phyloP scores from a whole-genome alignment of 176 grass and related monocot genomes.

The Phoenix roebelenii region DNA sequence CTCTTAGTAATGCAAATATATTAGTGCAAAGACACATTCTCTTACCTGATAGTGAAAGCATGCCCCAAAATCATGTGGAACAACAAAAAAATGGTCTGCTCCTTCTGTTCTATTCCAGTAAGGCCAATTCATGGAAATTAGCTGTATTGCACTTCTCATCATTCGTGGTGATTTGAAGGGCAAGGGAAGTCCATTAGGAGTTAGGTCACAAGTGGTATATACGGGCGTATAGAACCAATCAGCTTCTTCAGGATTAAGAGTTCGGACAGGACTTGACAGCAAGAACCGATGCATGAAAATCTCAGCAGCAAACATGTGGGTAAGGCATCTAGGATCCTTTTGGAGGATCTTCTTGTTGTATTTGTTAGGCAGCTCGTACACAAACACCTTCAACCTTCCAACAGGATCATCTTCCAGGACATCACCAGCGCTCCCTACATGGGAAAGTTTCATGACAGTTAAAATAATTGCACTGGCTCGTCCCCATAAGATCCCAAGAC shows the following conservation, averaged over 20 bases:
- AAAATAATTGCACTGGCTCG: too few species aligned
- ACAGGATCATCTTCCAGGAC: constrained; percentile 68
- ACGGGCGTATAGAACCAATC: constrained; percentile 71
- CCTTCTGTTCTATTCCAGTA: constrained; percentile 62
- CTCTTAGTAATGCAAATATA: too few species aligned
- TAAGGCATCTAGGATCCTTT: constrained; percentile 59
- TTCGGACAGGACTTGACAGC: constrained; percentile 38
- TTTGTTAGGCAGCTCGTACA: constrained; percentile 55
- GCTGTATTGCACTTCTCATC: constrained; percentile 58
- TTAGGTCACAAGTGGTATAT: constrained; percentile 57
- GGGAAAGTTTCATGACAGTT: too few species aligned
- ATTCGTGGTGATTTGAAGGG: constrained; percentile 66
- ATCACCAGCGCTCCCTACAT: constrained; percentile 48
- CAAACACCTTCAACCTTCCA: constrained; percentile 62
- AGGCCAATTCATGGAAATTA: constrained; percentile 46
- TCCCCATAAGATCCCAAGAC: too few species aligned
- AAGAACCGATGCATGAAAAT: constrained; percentile 72
- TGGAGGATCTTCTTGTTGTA: constrained; percentile 67
- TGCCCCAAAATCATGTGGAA: constrained; percentile 58
- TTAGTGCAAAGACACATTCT: too few species aligned
- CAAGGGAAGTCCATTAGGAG: constrained; percentile 51
- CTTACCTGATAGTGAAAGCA: constrained; percentile 56
- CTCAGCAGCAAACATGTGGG: constrained; percentile 68
- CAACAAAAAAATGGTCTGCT: constrained; percentile 47
- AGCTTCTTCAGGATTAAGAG: constrained; percentile 55